Conservation (phyloP, 345 rosid genomes). For the Salix viminalis region DNA sequence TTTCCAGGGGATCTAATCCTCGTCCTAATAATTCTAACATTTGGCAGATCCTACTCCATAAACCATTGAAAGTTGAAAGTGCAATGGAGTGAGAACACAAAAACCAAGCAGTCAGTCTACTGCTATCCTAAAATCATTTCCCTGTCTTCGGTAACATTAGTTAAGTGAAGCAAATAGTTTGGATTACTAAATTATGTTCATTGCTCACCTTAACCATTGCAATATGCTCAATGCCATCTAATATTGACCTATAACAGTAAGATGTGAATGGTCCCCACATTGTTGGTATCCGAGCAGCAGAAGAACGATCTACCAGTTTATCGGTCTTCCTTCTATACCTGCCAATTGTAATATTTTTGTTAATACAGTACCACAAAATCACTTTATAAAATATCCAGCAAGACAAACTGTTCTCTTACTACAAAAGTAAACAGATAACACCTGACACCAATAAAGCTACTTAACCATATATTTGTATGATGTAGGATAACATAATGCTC, state of each 20-base stretch:
- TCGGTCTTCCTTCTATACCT: slow-evolving; percentile 89
- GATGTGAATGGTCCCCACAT: slow-evolving; percentile 92
- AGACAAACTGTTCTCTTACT: background rate
- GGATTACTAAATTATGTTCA: background rate
- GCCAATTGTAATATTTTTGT: slow-evolving; percentile 4
- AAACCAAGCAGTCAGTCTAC: background rate
- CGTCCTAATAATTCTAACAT: background rate
- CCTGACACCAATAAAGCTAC: background rate
- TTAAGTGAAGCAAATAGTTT: background rate
- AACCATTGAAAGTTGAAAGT: background rate
- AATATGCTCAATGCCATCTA: slow-evolving; percentile 93
- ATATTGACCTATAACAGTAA: slow-evolving; percentile 64
- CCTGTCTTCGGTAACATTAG: background rate
- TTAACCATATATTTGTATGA: background rate
- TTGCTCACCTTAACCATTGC: slow-evolving; percentile 94
- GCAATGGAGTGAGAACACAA: background rate
- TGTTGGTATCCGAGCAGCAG: slow-evolving; percentile 81
- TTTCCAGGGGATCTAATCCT: background rate
- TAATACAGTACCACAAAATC: background rate
- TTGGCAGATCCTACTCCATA: background rate
- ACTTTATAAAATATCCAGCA: background rate
- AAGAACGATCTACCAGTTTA: slow-evolving; percentile 62
- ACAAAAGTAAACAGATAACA: background rate
- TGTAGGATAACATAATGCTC: background rate
- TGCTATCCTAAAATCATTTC: background rate